Conservation (phyloP, 805 yeast genomes). For the Lipomyces mesembrius region DNA sequence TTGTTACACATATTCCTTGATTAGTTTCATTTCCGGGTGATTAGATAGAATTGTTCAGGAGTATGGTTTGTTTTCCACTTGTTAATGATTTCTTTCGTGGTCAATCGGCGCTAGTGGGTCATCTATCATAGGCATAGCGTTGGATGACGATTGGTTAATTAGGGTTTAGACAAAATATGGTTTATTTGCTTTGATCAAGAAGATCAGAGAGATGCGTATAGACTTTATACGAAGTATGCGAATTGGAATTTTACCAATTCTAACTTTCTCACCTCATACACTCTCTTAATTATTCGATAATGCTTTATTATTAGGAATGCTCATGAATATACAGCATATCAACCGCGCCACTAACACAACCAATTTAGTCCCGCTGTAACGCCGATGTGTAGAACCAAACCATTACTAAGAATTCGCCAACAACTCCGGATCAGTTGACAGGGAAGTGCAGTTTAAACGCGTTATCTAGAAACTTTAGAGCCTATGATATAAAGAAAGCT, state of each 20-base stretch:
- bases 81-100: background rate
- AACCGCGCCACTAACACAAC: background rate
- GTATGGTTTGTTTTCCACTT: background rate
- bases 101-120: background rate
- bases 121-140: background rate
- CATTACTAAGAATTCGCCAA: background rate
- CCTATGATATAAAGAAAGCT: background rate
- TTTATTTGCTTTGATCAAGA: background rate
- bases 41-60: background rate
- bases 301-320: background rate
- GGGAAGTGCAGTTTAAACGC: conserved; percentile 17
- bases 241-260: background rate
- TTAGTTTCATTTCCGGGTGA: background rate
- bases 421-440: background rate
- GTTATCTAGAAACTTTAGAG: conserved; percentile 12
- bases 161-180: background rate
- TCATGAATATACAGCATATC: background rate
- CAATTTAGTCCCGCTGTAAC: background rate
- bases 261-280: background rate
- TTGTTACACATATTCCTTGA: too few species aligned
- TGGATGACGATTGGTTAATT: background rate
- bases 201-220: background rate
- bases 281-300: background rate
- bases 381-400: background rate
- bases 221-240: background rate